Percentiles rank a stretch among this genome's conserved stretches.
phyloP scores from a whole-genome alignment of 352 stramenopile genomes.

The Phytophthora tubulina region DNA sequence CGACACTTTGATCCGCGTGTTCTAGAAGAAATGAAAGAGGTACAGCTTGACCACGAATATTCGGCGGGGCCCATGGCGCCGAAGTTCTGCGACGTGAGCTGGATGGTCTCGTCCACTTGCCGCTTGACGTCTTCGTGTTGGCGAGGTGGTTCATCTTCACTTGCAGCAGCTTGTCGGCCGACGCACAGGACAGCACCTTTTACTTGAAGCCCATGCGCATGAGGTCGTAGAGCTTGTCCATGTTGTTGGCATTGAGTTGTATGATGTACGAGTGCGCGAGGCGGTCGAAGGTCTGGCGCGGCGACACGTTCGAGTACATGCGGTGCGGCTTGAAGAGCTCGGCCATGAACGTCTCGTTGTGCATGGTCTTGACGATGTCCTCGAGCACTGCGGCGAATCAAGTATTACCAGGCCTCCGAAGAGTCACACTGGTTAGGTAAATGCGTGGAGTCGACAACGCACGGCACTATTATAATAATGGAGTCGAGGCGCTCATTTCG shows the following conservation, averaged over 20 bases:
- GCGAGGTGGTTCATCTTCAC: conserved; percentile 90
- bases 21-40: conserved; percentile 91
- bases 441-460: too few relatives aligned
- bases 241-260: conserved; percentile 93
- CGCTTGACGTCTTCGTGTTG: conserved; percentile 79
- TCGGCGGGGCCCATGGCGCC: conserved; percentile 69
- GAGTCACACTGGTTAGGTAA: too few relatives aligned
- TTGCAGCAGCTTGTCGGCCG: conserved; percentile 85
- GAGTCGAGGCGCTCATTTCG: too few relatives aligned
- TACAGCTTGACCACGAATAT: conserved; percentile 88
- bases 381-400: conserved; percentile 71
- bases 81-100: conserved; percentile 83
- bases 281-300: conserved; percentile 92
- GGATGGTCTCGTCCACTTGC: conserved; percentile 82
- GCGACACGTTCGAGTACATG: conserved; percentile 92
- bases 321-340: conserved; percentile 94
- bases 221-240: conserved; percentile 96
- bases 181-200: conserved; percentile 85
- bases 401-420: too few relatives aligned
- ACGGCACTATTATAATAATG: too few relatives aligned
- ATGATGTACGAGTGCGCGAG: conserved; percentile 95
- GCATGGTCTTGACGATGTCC: conserved; percentile 94
- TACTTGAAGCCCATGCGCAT: conserved; percentile 97
- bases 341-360: conserved; percentile 92
- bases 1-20: conserved; percentile 92